These are phyloP conservation scores for Stephania japonica DNA, from an alignment of 164 flowering plant genomes.

Conservation along the genomic window DNA sequence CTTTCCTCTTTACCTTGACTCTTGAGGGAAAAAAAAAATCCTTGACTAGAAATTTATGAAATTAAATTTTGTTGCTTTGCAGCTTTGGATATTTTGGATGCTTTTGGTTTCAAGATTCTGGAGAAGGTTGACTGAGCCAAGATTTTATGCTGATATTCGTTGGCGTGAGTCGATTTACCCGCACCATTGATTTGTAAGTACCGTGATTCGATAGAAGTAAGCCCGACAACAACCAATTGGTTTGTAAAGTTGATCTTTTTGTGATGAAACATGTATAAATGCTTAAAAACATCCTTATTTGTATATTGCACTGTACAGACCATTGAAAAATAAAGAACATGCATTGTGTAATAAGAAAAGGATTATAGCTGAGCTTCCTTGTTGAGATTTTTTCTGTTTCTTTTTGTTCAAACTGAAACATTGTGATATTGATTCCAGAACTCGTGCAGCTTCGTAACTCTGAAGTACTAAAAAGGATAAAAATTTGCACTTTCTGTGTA, in stretches of 20 bases:
- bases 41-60: too few relatives aligned
- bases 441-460: too few relatives aligned
- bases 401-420: not conserved
- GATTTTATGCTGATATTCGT: not conserved
- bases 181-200: too few relatives aligned
- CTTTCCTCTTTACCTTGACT: not conserved
- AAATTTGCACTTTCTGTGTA: too few relatives aligned
- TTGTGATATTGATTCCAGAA: not conserved
- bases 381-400: not conserved
- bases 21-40: not conserved
- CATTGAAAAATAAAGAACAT: not conserved
- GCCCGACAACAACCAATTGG: not conserved
- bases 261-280: not conserved
- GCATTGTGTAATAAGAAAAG: not conserved
- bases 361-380: not conserved
- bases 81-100: constrained; percentile 71
- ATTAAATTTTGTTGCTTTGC: constrained; percentile 19
- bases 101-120: constrained; percentile 58
- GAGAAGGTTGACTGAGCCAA: constrained; percentile 47
- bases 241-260: not conserved
- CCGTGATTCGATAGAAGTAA: too few relatives aligned
- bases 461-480: too few relatives aligned
- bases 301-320: not conserved
- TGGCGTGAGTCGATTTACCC: too few relatives aligned
- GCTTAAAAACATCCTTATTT: not conserved